Base-by-base conservation (phyloP, 1,139 yeast genomes). In the Geotrichum histeridarum region DNA sequence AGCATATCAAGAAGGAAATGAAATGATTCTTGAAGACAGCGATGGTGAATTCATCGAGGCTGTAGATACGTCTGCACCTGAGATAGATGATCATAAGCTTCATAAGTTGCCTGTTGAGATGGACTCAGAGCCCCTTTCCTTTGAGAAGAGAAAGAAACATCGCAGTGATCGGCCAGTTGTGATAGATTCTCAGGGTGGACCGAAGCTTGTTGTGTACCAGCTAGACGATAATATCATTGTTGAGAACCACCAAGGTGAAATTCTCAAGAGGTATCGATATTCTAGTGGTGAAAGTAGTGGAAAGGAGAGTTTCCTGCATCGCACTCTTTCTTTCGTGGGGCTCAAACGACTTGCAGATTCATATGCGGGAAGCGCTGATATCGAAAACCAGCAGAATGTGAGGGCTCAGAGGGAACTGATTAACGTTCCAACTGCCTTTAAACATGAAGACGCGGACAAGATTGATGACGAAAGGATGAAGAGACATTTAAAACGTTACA, bases 191-290 rank as follows among this genome's bases (percentile, higher is more conserved):
- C 12, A 33, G 37, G 37, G 37, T n/a, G 52, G 48, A 6, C 47
- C 9, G n/a, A 38, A 46, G 11, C 14, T 77, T 46, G 74, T 69
- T 63, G 89, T 87, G 1, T 84, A 77, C 63, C 80, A 79, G 64
- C 72, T 81, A 50, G 95, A 84, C 65, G 82, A 89, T 65, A 76
- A 83, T 59, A 80, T 93, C 55, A 77, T 90, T 57, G 84, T 93
- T 59, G 99, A 93, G 69, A 87, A 90, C 65, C 89, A 81, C 48
- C 96, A 90, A 38, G 99, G 99, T 61, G 98, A 93, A 63, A 82
- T 93, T 56, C 75, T 93, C 47, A 81, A 96, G 64, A 77, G 96
- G 56, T 93, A 90, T 70, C 80, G 75, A 62, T 83, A 89, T 54
- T 32, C 51, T 11, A 41, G 43, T 27, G 33, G 38, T 15, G 38